phyloP scores from a whole-genome alignment of 805 yeast genomes.

The Sugiyamaella floridensis region DNA sequence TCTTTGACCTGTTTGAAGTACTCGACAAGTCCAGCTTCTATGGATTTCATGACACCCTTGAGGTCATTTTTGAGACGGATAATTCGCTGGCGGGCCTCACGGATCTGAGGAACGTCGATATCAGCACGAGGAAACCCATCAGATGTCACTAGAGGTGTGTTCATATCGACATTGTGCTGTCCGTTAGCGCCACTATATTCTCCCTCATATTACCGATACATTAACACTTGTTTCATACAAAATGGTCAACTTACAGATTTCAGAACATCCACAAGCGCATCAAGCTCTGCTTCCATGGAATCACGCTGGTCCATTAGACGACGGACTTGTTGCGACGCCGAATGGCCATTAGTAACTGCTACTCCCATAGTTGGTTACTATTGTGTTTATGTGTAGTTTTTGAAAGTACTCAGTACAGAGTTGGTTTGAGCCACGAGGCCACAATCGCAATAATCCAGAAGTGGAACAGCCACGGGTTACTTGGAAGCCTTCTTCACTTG shows the following conservation, averaged over 20 bases:
- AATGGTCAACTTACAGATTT: slow-evolving; percentile 10
- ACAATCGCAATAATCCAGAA: neutral
- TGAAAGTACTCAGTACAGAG: neutral
- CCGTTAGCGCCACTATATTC: neutral
- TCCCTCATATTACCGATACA: neutral
- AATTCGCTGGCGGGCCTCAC: slow-evolving; percentile 56
- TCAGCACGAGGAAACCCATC: slow-evolving; percentile 89
- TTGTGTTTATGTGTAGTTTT: neutral
- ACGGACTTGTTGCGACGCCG: slow-evolving; percentile 6
- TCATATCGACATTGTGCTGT: slow-evolving; percentile 50
- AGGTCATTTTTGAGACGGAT: slow-evolving; percentile 68
- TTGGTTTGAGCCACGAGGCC: neutral
- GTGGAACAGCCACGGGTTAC: neutral
- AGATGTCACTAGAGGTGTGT: slow-evolving; percentile 50
- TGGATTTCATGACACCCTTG: slow-evolving; percentile 38
- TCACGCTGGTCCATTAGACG: slow-evolving; percentile 17
- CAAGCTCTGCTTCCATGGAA: slow-evolving; percentile 38
- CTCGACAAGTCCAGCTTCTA: slow-evolving; percentile 42
- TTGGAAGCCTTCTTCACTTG: slow-evolving; percentile 11
- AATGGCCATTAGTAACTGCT: neutral
- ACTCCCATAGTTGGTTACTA: slow-evolving; percentile 1
- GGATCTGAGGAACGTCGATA: slow-evolving; percentile 64
- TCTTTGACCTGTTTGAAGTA: slow-evolving; percentile 26
- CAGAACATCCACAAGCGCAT: slow-evolving; percentile 39
- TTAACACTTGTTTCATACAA: too few species aligned